A percentile compares a stretch with the other conserved stretches of the same genome.
These are phyloP conservation scores for Gynostemma pentaphyllum DNA, from an alignment of 306 rosid genomes.

Conservation along the genomic window DNA sequence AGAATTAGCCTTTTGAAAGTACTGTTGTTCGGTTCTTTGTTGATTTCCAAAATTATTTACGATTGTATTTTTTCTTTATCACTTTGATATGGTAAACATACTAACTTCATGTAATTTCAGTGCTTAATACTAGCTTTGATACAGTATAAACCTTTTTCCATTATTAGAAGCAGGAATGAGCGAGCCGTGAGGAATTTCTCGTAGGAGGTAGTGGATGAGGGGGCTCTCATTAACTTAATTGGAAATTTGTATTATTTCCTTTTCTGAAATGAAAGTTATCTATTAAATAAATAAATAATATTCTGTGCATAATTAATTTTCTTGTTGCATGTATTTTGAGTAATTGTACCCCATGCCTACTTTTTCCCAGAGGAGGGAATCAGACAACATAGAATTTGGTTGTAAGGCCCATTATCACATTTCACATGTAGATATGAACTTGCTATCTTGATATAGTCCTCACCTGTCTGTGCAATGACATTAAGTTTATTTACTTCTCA, in stretches of 20 bases:
- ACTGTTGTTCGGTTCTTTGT: neutral
- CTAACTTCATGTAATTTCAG: neutral
- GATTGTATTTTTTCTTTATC: neutral
- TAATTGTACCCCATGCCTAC: neutral
- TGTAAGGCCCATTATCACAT: neutral
- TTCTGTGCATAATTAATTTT: neutral
- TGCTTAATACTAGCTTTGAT: neutral
- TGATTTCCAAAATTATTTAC: neutral
- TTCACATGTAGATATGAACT: neutral
- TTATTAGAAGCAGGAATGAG: too few species aligned
- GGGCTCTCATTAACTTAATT: too few species aligned
- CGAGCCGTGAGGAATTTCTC: too few species aligned
- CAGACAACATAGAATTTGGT: neutral
- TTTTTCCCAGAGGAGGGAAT: neutral
- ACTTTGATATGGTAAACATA: neutral
- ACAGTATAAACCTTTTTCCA: neutral
- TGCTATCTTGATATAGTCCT: slow-evolving; percentile 5
- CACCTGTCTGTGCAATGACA: slow-evolving; percentile 6
- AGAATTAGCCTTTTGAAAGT: neutral
- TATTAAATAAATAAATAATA: too few species aligned
- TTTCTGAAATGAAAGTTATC: too few species aligned
- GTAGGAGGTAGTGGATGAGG: too few species aligned
- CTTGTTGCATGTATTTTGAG: neutral
- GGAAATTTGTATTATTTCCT: too few species aligned
- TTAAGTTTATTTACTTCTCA: slow-evolving; percentile 23